phyloP scores from a whole-genome alignment of 2,329 filamentous ascomycete genomes.

The Ophiostoma tasmaniense region DNA sequence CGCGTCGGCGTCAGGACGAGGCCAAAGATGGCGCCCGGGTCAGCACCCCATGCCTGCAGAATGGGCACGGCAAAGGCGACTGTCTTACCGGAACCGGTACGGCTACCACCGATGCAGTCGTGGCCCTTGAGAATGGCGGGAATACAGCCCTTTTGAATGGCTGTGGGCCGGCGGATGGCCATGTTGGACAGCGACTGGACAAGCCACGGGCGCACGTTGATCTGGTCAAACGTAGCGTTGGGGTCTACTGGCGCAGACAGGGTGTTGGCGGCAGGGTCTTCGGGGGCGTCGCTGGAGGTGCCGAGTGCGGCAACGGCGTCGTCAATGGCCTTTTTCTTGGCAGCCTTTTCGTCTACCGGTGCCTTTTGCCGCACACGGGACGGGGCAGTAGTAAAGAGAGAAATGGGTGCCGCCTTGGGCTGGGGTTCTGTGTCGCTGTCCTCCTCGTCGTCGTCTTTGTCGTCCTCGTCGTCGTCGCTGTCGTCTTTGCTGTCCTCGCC shows the following conservation, averaged over 20 bases:
- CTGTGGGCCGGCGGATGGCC: slow-evolving; percentile 81
- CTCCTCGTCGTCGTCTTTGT: slow-evolving; percentile 22
- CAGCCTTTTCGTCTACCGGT: not conserved
- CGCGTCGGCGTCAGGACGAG: slow-evolving; percentile 82
- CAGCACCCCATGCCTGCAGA: slow-evolving; percentile 83
- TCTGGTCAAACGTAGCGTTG: slow-evolving; percentile 59
- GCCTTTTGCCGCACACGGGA: slow-evolving; percentile 41
- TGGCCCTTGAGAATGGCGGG: slow-evolving; percentile 83
- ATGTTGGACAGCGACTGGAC: slow-evolving; percentile 65
- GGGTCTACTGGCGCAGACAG: slow-evolving; percentile 46
- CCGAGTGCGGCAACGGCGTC: slow-evolving; percentile 8
- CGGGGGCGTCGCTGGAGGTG: not conserved
- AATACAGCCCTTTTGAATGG: slow-evolving; percentile 88
- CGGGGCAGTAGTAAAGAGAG: slow-evolving; percentile 41
- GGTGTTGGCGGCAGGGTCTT: slow-evolving; percentile 15
- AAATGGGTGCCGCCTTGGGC: slow-evolving; percentile 25
- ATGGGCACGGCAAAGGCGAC: slow-evolving; percentile 93
- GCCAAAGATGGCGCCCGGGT: slow-evolving; percentile 85
- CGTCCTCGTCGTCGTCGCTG: slow-evolving; percentile 21
- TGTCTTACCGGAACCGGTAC: slow-evolving; percentile 95
- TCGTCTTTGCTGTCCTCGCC: not conserved
- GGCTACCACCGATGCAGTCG: slow-evolving; percentile 89
- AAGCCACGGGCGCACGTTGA: slow-evolving; percentile 78
- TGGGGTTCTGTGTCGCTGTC: slow-evolving; percentile 19
- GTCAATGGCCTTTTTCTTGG: slow-evolving; percentile 9